A percentile compares a stretch with the other conserved stretches of the same genome.
phyloP scores from a whole-genome alignment of 108 stramenopile species.

The Pseudonitzschia pungens region DNA sequence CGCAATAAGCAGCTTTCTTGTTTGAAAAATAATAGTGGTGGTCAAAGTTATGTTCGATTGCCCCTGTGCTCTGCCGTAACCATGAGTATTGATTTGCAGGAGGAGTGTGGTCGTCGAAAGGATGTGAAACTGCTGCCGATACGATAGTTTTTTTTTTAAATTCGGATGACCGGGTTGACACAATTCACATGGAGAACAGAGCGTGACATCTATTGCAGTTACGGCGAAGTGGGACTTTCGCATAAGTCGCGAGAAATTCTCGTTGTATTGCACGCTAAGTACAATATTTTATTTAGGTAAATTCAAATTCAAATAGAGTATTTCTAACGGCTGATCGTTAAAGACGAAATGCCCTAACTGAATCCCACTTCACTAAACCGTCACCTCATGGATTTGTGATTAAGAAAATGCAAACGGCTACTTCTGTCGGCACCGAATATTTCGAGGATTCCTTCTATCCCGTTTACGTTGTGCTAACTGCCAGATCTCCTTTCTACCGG shows the following conservation, averaged over 20 bases:
- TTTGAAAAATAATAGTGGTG: no score
- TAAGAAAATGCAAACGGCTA: slow-evolving; percentile 1
- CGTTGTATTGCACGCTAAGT: neutral
- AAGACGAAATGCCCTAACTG: neutral
- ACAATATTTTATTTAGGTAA: neutral
- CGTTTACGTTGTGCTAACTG: neutral
- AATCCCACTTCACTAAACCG: slow-evolving; percentile 1
- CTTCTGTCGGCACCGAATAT: neutral
- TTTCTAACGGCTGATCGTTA: slow-evolving; percentile 3
- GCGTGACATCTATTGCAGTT: neutral
- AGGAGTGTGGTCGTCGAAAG: no score
- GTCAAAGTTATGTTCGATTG: no score
- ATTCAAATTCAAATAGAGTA: slow-evolving; percentile 4
- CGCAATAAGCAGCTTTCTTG: no score
- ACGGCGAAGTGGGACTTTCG: neutral
- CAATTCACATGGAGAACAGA: neutral
- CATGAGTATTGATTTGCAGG: no score
- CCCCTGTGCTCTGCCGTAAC: no score
- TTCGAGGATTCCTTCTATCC: neutral
- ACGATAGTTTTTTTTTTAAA: no score
- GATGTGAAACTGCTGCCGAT: no score
- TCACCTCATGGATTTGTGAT: neutral
- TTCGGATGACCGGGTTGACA: no score
- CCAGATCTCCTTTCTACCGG: neutral
- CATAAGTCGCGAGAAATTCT: neutral